Evolutionary conservation across 139 green algal species (phyloP).

Genomic region (Closterium sp.): DNA sequence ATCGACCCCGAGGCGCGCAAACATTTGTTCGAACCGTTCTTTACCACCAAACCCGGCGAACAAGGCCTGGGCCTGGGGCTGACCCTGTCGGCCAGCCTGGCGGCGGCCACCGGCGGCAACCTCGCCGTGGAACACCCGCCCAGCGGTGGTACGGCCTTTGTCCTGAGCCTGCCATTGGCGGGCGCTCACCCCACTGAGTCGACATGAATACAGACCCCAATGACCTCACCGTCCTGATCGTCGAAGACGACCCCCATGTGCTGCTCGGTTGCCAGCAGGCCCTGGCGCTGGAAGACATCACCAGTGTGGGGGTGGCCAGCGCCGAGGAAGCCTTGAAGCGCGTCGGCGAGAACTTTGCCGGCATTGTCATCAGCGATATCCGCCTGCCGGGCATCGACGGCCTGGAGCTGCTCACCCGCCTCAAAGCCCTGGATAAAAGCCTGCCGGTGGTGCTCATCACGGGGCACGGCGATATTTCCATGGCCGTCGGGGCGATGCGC

Average conservation of each 20-base stretch:
- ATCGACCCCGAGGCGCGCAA: not conserved
- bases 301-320: not conserved
- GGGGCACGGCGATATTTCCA: not conserved
- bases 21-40: not conserved
- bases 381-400: slow-evolving; percentile 5
- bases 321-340: not conserved
- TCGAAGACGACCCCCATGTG: not conserved
- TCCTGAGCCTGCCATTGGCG: not conserved
- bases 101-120: not conserved
- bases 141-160: not conserved
- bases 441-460: not conserved
- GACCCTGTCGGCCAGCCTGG: not conserved
- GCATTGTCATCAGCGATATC: not conserved
- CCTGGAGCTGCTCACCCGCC: not conserved
- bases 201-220: not conserved
- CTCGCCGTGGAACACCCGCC: not conserved
- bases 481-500: not conserved
- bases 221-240: not conserved
- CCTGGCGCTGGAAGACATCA: not conserved
- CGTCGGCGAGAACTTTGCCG: not conserved
- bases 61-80: not conserved
- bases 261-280: not conserved
- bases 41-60: not conserved
- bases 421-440: not conserved
- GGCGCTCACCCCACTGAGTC: no score